These are phyloP conservation scores for Solanum hybrid DNA, from an alignment of 305 asterid species.

Conservation along the genomic window DNA sequence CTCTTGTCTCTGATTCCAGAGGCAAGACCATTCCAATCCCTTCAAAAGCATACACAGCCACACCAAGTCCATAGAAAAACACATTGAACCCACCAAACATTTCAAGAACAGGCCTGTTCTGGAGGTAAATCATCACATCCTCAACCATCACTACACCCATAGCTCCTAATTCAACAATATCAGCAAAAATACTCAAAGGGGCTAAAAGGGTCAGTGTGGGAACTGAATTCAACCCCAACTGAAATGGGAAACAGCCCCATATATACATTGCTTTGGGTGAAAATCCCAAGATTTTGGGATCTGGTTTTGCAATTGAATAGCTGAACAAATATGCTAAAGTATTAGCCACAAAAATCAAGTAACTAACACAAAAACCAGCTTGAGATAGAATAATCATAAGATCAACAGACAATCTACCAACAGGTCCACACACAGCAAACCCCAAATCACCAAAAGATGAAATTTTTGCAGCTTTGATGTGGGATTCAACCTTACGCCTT, in stretches of 20 bases:
- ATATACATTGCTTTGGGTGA: conserved; percentile 2
- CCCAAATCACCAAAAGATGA: conserved; percentile 20
- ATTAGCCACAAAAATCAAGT: conserved; percentile 10
- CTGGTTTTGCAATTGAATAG: not conserved
- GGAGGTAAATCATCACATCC: conserved; percentile 6
- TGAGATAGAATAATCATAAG: conserved; percentile 13
- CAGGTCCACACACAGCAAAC: conserved; percentile 11
- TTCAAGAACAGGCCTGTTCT: conserved; percentile 6
- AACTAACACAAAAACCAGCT: conserved; percentile 10
- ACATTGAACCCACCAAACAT: conserved; percentile 11
- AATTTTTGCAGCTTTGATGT: not conserved
- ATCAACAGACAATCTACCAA: conserved; percentile 14
- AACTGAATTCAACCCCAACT: conserved; percentile 16
- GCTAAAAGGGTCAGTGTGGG: conserved; percentile 18
- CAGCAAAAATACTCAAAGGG: conserved; percentile 21
- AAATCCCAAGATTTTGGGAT: conserved; percentile 2
- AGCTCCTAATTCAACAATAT: conserved; percentile 17
- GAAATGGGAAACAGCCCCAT: conserved; percentile 19
- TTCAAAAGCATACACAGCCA: conserved; percentile 21
- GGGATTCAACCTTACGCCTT: conserved; percentile 1
- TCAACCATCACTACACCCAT: conserved; percentile 20
- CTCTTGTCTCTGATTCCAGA: conserved; percentile 15
- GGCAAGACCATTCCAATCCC: conserved; percentile 21
- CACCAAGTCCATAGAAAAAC: conserved; percentile 17
- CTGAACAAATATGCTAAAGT: conserved; percentile 6